Percentiles rank a stretch among this genome's conserved stretches.
Conservation (phyloP, 2,329 filamentous ascomycete genomes). For the Fusarium penzigii region DNA sequence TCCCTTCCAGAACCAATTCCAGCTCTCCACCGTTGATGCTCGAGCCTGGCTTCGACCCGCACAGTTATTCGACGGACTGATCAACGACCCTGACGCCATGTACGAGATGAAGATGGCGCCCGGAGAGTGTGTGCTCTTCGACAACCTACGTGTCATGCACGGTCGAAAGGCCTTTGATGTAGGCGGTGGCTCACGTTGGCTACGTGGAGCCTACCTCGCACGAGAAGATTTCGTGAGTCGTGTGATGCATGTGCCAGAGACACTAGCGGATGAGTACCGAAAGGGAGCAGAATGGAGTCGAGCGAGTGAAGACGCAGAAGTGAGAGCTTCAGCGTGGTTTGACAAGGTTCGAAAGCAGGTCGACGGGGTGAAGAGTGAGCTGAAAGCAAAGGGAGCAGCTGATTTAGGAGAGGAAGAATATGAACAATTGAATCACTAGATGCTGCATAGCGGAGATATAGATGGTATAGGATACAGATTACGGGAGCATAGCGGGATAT, state of each 20-base stretch:
- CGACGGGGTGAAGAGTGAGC: constrained; percentile 5
- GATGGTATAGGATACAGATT: background rate
- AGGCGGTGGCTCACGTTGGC: constrained; percentile 69
- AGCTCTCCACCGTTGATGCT: constrained; percentile 22
- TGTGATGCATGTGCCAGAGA: constrained; percentile 32
- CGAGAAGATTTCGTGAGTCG: constrained; percentile 45
- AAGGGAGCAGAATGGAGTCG: constrained; percentile 27
- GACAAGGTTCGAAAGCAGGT: constrained; percentile 17
- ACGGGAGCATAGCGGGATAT: constrained; percentile 8
- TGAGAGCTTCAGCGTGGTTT: constrained; percentile 32
- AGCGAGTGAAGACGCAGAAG: constrained; percentile 22
- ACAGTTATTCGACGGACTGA: constrained; percentile 54
- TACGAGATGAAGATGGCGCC: constrained; percentile 73
- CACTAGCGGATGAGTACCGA: constrained; percentile 26
- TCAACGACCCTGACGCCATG: constrained; percentile 60
- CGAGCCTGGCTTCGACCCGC: constrained; percentile 51
- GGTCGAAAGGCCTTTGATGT: constrained; percentile 74
- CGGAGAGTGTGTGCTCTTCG: constrained; percentile 91
- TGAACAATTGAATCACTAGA: constrained; percentile 15
- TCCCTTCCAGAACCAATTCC: constrained; percentile 69
- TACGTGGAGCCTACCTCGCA: constrained; percentile 83
- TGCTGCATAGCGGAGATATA: constrained; percentile 1
- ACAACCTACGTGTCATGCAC: constrained; percentile 84
- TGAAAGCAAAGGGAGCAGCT: constrained; percentile 23
- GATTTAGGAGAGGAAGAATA: constrained; percentile 19